Base-by-base conservation (phyloP, 2,329 filamentous ascomycete genomes). In the Fusarium acutatum region DNA sequence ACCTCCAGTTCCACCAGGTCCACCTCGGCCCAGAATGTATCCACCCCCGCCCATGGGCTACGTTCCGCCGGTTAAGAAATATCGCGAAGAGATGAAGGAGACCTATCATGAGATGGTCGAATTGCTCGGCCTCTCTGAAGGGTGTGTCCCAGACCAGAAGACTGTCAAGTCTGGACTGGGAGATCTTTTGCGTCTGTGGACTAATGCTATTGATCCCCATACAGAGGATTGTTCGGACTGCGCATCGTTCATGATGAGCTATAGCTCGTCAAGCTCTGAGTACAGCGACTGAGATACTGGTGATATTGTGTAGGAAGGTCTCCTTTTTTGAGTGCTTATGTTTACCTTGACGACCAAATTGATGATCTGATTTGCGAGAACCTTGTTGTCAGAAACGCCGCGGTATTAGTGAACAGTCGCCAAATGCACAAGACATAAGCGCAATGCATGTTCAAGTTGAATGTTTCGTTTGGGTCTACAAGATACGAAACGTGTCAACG, bases 141-240 rank as follows among this genome's bases (percentile, higher is more conserved):
- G 7, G 0, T 49, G 57, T 28, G 34, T 38, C 3, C 37, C 64
- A 0, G 57, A 41, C 3, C 17, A 49, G 5, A 56, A 53, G 24
- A 49, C 32, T 0, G 12, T 56, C 4, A 44, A 68, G 14, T 14
- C 14, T 13, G 56, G 64, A 9, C n/a, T 68, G 2, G 35, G 40
- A 1, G 18, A 44, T 14, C 41, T 68, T 14, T 7, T 68, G 5
- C 30, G 17, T 9, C 12, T 54, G 10, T 68, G 65, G 65, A 68
- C 65, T 3, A 68, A 54, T 24, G 64, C 64, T 7, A 4, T 63
- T 18, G 65, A 68, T 30, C 32, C 62, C 9, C 37, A 40, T 9
- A 14, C 38, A 7, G 50, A 59, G 11, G 50, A 60, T 5, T 17
- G 14, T 1, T 56, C 49, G 12, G 44, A 35, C n/a, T 28, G 37